Evolutionary conservation across 2,329 filamentous ascomycete genomes (phyloP).

Genomic region (Penicillium sp.): DNA sequence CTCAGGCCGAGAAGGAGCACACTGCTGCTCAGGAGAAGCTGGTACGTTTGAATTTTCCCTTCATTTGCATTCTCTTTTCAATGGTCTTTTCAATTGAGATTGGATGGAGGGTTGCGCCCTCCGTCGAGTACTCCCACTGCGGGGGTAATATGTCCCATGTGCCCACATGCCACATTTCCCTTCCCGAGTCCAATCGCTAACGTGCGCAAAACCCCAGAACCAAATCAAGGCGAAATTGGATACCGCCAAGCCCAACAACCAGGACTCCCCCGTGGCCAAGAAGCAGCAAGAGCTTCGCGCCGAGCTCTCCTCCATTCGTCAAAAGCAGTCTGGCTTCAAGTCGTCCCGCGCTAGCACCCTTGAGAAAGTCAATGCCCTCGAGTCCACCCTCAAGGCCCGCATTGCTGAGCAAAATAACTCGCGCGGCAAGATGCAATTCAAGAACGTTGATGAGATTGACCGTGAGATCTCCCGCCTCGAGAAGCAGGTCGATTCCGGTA

Average conservation of each 20-base stretch:
- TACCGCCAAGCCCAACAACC: conserved; percentile 76
- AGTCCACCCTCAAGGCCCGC: conserved; percentile 83
- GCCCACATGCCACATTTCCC: conserved; percentile 6
- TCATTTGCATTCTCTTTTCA: background rate
- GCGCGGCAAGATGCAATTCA: conserved; percentile 79
- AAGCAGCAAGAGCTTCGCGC: conserved; percentile 82
- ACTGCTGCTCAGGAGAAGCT: conserved; percentile 72
- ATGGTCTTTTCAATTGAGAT: background rate
- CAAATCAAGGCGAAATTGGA: conserved; percentile 88
- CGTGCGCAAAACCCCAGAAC: conserved; percentile 65
- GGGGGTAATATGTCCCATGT: background rate
- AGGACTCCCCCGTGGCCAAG: conserved; percentile 78
- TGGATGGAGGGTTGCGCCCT: background rate
- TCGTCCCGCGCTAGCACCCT: conserved; percentile 74
- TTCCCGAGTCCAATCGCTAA: conserved; percentile 20
- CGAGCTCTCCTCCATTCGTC: conserved; percentile 80
- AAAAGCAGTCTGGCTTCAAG: conserved; percentile 88
- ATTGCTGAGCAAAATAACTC: conserved; percentile 85
- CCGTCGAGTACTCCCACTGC: background rate
- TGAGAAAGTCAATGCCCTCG: conserved; percentile 90
- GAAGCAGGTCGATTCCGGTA: conserved; percentile 82
- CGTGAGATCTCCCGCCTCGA: conserved; percentile 78
- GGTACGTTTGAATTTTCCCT: conserved; percentile 50
- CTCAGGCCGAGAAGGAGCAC: conserved; percentile 85
- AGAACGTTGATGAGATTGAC: conserved; percentile 85